Evolutionary conservation across 2,329 filamentous ascomycete genomes (phyloP), one percentile per base, ranked within the genome.

Genomic region (Paecilomyces variotii): DNA sequence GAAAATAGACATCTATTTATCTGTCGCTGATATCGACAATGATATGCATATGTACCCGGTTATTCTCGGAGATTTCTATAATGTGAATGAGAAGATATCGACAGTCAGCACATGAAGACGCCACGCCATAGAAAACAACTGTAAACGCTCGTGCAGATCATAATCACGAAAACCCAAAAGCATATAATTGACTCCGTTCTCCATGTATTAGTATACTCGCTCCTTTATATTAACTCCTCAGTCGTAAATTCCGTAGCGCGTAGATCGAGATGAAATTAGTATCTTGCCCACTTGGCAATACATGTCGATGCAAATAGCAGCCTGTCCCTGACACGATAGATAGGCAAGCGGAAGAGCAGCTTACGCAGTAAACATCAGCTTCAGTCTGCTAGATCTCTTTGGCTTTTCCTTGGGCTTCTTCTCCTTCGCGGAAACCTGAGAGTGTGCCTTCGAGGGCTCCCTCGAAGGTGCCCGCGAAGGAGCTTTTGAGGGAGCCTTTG

Each of bases 321-420:
- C n/a, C 3, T 52, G 4, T 12, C 25, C 19, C 24, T 4, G 24
- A 28, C 2, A 10, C 9, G 14, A 26, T 5, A 28, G 10, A 9
- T 26, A 52, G 50, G 9, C n/a, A 25, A 24, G n/a, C 12, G 19
- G 24, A 19, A 19, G 39, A 45, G 39, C 2, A 7, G n/a, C 39
- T n/a, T 45, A 45, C 14, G 39, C 39, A 5, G 39, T 45, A 35
- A 70, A 63, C 59, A 69, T 64, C 55, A 62, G 57, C 30, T 64
- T 59, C 60, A 66, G 56, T 12, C 66, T 61, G 59, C 75, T 77
- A 11, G 74, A 72, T 19, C 72, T 74, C 62, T 75, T 76, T 62
- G 70, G 72, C 58, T 72, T 72, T 55, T 76, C 69, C 54, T 69
- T 66, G 10, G 66, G 60, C 39, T 66, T 65, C 57, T 60, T 65